Evolutionary conservation across 306 rosid genomes (phyloP).

Genomic region (Trichosanthes truncata): DNA sequence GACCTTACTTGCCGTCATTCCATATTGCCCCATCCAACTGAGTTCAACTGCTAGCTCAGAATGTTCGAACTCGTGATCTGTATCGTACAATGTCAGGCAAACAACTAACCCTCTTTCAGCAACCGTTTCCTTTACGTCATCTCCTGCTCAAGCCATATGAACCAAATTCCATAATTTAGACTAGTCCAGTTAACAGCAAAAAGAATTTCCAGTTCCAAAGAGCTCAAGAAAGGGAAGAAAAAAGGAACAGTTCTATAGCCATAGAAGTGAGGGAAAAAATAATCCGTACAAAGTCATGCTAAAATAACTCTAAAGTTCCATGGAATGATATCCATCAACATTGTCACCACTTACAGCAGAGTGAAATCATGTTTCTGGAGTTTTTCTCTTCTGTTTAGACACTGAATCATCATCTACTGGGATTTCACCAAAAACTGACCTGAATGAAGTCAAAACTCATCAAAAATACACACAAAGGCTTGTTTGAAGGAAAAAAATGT

Average conservation of each 20-base stretch:
- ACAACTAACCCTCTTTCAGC: not conserved
- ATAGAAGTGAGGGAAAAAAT: not conserved
- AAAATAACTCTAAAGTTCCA: not conserved
- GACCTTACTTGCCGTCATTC: not conserved
- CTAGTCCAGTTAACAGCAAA: not conserved
- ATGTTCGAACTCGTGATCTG: not conserved
- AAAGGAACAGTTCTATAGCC: not conserved
- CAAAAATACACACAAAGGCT: not conserved
- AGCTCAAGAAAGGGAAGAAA: not conserved
- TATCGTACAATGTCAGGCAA: not conserved
- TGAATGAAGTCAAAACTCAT: conserved; percentile 21
- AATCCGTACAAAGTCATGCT: not conserved
- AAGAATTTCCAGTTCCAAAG: not conserved
- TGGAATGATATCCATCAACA: not conserved
- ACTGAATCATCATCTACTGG: conserved; percentile 34
- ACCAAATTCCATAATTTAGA: not conserved
- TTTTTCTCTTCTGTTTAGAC: conserved; percentile 49
- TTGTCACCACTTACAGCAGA: not conserved
- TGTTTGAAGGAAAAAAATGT: not conserved
- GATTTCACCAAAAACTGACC: conserved; percentile 76
- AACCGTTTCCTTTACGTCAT: not conserved
- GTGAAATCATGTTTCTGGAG: conserved; percentile 28
- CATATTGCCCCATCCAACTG: not conserved
- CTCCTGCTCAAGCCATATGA: not conserved
- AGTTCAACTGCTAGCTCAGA: not conserved